A percentile compares a stretch with the other conserved stretches of the same genome.
Conservation (phyloP, 768 basidiomycete species). For the Floccularia luteovirens region DNA sequence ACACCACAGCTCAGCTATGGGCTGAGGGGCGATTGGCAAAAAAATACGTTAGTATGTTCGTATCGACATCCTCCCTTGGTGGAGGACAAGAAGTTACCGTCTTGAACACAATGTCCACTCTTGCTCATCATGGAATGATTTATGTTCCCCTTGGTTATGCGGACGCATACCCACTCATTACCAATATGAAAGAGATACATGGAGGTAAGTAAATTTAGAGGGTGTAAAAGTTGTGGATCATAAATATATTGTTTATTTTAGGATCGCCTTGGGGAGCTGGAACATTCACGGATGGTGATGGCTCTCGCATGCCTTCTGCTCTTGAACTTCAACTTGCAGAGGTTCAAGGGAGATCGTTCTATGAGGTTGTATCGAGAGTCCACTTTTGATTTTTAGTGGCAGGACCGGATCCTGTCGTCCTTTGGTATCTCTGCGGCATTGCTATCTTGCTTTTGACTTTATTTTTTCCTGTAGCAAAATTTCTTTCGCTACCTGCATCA, state of each 20-base stretch:
- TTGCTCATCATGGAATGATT: conserved; percentile 55
- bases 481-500: too few relatives aligned
- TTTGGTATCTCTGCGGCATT: too few relatives aligned
- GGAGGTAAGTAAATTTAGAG: conserved; percentile 41
- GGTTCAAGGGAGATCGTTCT: conserved; percentile 53
- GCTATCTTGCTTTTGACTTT: too few relatives aligned
- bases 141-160: conserved; percentile 31
- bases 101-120: conserved; percentile 36
- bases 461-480: too few relatives aligned
- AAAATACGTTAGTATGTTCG: conserved; percentile 65
- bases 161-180: conserved; percentile 17
- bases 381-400: too few relatives aligned
- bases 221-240: background rate
- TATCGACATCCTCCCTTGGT: conserved; percentile 57
- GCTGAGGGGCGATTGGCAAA: conserved; percentile 44
- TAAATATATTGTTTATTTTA: conserved; percentile 12
- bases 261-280: conserved; percentile 83
- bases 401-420: too few relatives aligned
- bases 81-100: conserved; percentile 64
- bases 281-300: conserved; percentile 47
- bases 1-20: conserved; percentile 65
- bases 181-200: conserved; percentile 42
- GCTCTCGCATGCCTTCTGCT: conserved; percentile 49
- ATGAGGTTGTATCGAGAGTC: conserved; percentile 36
- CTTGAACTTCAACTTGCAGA: conserved; percentile 52